Base-by-base conservation (phyloP, 768 basidiomycete genomes). In the Lactarius hatsudake region DNA sequence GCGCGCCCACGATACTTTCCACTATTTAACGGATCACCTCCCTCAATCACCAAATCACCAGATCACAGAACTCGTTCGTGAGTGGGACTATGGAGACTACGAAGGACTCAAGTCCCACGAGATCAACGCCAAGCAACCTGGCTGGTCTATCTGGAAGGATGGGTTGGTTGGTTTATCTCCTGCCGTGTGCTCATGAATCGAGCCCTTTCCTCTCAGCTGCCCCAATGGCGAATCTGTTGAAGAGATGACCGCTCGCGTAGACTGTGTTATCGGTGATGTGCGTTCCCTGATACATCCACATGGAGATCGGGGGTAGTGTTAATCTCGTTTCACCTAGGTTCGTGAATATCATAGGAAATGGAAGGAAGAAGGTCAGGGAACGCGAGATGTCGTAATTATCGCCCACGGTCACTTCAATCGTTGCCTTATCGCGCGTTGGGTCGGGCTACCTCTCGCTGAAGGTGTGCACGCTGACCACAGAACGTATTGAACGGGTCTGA, bases 81-180 rank as follows among this genome's bases (percentile, higher is more conserved):
- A 96, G 75, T 96, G 93, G 93, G 91, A 96, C 73, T 96, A 96
- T 74, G 87, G 96, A 12, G 86, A 91, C 9, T 97, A 92, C 73
- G 95, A 96, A 75, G 95, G 94, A 6, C 83, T 95, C 51, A 75
- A 83, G 32, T 80, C 87, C n/a, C 78, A 85, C n/a, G 91, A 96
- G 71, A 96, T 96, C 71, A 79, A 86, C 68, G 81, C 81, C 59
- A 82, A 78, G 64, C 83, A 79, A 60, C 79, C 83, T 4, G 75
- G 73, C 40, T 98, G 94, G 94, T 72, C 75, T n/a, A 94, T 96
- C 72, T 96, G 93, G 93, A 82, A 76, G 48, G 90, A 95, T 73
- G 94, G 92, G 89, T 89, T 75, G 42, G 81, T 76, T 8, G 26
- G 51, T 3, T 30, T 38, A 20, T 55, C 2, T 26, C 58, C 1